Conservation (phyloP, 257 asterid genomes). For the Scutellaria baicalensis region DNA sequence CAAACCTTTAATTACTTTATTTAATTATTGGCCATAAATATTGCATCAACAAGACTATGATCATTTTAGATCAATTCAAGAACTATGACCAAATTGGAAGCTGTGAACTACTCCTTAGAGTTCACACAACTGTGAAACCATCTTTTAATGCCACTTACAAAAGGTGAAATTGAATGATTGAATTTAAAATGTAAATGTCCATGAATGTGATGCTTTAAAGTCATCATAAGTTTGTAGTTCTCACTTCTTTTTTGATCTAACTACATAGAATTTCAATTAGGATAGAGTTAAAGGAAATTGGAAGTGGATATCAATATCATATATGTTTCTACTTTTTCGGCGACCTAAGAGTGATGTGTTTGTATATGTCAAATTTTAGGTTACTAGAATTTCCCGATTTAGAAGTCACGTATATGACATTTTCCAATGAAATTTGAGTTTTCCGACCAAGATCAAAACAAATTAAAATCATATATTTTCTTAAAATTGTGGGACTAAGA, state of each 20-base stretch:
- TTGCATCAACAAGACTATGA: background rate
- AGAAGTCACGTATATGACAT: too few relatives aligned
- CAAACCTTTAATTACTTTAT: background rate
- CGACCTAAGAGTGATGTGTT: too few relatives aligned
- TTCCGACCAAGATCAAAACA: too few relatives aligned
- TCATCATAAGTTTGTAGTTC: background rate
- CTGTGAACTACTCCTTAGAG: background rate
- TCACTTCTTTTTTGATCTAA: background rate
- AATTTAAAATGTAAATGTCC: background rate
- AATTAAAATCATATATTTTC: too few relatives aligned
- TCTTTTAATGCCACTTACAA: background rate
- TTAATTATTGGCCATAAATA: background rate
- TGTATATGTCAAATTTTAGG: too few relatives aligned
- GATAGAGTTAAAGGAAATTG: background rate
- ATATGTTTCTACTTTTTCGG: background rate
- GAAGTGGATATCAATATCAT: background rate
- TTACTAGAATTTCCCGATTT: too few relatives aligned
- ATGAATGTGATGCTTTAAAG: constrained; percentile 1
- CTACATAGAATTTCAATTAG: background rate
- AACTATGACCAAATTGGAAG: background rate
- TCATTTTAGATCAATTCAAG: background rate
- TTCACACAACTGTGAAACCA: constrained; percentile 14
- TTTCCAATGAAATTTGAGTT: too few relatives aligned
- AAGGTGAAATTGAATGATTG: background rate
- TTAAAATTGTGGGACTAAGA: too few relatives aligned